Conservation (phyloP, 106 monocot genomes). For the Phalaenopsis aphrodite region DNA sequence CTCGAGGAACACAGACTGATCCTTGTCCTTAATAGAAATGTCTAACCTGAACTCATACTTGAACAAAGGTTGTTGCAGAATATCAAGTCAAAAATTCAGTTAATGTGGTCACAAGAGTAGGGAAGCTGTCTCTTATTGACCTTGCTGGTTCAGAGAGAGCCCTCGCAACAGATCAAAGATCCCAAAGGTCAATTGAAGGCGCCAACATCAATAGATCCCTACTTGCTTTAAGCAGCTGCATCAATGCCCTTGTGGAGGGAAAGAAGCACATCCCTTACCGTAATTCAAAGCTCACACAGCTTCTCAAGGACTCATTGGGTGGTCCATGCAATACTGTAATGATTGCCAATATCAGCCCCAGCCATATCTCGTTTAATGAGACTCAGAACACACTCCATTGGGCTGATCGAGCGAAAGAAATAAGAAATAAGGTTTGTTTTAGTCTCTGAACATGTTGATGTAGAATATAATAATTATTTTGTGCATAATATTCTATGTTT, state of each 20-base stretch:
- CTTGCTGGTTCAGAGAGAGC: slow-evolving; percentile 93
- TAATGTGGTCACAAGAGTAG: slow-evolving; percentile 31
- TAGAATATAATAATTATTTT: not conserved
- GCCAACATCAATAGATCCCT: slow-evolving; percentile 97
- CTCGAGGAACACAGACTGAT: not conserved
- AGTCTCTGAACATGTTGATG: not conserved
- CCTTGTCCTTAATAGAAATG: not conserved
- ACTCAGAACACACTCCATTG: slow-evolving; percentile 98
- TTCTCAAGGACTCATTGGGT: slow-evolving; percentile 95
- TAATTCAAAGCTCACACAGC: slow-evolving; percentile 96
- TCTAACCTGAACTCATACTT: not conserved
- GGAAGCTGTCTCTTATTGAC: slow-evolving; percentile 94
- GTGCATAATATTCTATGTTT: not conserved
- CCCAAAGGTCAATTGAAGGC: slow-evolving; percentile 76
- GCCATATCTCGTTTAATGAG: slow-evolving; percentile 65
- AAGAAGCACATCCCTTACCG: slow-evolving; percentile 97
- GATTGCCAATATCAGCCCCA: slow-evolving; percentile 97
- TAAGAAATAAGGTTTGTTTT: slow-evolving; percentile 64
- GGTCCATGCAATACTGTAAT: slow-evolving; percentile 87
- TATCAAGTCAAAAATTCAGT: slow-evolving; percentile 36
- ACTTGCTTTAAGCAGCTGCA: slow-evolving; percentile 92
- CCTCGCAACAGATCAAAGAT: slow-evolving; percentile 80
- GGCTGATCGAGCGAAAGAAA: slow-evolving; percentile 97
- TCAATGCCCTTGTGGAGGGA: slow-evolving; percentile 94
- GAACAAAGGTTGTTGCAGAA: slow-evolving; percentile 61